A percentile compares a stretch with the other conserved stretches of the same genome.
phyloP scores from a whole-genome alignment of 345 rosid genomes.

The Camelina neglecta region DNA sequence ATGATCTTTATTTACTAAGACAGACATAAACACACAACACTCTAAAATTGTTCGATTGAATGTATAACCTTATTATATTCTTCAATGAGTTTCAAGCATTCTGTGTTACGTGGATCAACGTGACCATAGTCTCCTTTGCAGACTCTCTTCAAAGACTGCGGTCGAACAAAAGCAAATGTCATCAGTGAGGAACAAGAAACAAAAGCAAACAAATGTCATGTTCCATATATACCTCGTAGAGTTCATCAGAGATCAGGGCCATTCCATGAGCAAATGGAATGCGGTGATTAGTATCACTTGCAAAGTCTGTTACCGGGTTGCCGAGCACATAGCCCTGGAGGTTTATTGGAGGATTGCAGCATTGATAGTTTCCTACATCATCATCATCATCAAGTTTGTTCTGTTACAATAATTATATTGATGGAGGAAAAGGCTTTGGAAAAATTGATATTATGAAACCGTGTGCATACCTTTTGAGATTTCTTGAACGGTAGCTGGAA shows the following conservation, averaged over 20 bases:
- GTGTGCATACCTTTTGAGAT: constrained; percentile 30
- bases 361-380: constrained; percentile 56
- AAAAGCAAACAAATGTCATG: background rate
- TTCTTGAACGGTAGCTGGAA: constrained; percentile 55
- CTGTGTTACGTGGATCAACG: constrained; percentile 45
- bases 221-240: constrained; percentile 51
- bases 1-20: background rate
- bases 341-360: constrained; percentile 47
- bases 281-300: constrained; percentile 40
- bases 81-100: constrained; percentile 47
- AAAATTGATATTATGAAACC: background rate
- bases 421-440: background rate
- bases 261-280: constrained; percentile 67
- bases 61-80: constrained; percentile 18
- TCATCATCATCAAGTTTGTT: background rate
- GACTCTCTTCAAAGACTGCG: constrained; percentile 50
- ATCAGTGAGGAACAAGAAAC: background rate
- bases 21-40: background rate
- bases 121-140: constrained; percentile 46
- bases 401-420: background rate
- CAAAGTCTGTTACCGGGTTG: constrained; percentile 50
- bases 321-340: constrained; percentile 78
- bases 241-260: constrained; percentile 77
- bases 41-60: background rate
- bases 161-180: background rate